Conservation (phyloP, 75 land plant genomes). For the Sequoiadendron giganteum region DNA sequence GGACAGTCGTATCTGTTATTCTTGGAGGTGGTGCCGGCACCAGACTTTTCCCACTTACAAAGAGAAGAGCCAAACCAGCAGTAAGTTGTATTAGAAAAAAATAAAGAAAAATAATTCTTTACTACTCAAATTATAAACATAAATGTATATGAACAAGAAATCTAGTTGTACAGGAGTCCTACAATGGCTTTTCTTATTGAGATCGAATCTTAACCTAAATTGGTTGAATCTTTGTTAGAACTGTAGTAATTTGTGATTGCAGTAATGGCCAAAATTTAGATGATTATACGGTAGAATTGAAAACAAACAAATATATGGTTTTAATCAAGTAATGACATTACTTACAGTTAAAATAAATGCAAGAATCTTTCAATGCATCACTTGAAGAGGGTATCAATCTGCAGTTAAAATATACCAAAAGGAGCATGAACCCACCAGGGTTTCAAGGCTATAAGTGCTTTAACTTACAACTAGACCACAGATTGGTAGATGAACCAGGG, state of each 20-base stretch:
- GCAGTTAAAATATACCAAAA: not conserved
- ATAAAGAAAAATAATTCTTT: not conserved
- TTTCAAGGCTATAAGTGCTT: not conserved
- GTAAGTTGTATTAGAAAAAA: conserved; percentile 20
- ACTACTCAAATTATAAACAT: not conserved
- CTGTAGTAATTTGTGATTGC: not conserved
- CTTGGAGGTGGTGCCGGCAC: conserved; percentile 77
- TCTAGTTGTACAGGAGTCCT: not conserved
- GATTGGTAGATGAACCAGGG: not conserved
- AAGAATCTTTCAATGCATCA: not conserved
- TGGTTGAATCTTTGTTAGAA: not conserved
- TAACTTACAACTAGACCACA: not conserved
- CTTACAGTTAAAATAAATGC: not conserved
- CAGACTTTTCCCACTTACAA: conserved; percentile 65
- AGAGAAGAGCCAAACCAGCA: conserved; percentile 64
- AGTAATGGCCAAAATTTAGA: not conserved
- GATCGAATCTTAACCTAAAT: not conserved
- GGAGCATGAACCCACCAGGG: not conserved
- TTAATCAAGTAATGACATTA: not conserved
- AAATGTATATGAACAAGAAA: not conserved
- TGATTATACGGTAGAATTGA: not conserved
- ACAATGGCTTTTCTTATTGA: not conserved
- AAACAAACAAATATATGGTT: not conserved
- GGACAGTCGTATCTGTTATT: conserved; percentile 54
- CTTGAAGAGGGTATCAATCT: not conserved